Evolutionary conservation across 2,329 filamentous ascomycete species (phyloP).

Genomic region (Stagonosporopsis cucurbitacearum): DNA sequence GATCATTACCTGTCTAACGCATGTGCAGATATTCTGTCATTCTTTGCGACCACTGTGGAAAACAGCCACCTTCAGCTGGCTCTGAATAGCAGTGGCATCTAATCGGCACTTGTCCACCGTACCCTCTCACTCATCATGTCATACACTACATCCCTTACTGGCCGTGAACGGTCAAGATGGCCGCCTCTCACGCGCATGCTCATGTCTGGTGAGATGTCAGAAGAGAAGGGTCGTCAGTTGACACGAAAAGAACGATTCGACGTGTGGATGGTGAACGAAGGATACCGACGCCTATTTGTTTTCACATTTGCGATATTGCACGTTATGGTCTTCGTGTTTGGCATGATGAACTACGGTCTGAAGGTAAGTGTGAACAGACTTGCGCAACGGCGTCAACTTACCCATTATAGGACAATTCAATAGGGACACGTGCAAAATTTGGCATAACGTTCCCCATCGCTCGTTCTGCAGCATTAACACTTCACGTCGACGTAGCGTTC

Average conservation of each 20-base stretch:
- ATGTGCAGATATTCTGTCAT: constrained; percentile 39
- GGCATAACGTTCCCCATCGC: constrained; percentile 80
- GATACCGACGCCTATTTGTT: constrained; percentile 82
- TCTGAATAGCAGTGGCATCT: constrained; percentile 45
- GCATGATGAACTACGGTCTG: constrained; percentile 78
- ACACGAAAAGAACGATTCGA: constrained; percentile 76
- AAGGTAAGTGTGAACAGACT: constrained; percentile 57
- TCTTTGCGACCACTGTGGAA: constrained; percentile 35
- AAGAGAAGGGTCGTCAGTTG: constrained; percentile 72
- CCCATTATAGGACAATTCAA: constrained; percentile 64
- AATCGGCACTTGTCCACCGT: constrained; percentile 27
- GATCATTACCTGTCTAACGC: constrained; percentile 26
- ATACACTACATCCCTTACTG: constrained; percentile 44
- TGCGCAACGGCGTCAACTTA: constrained; percentile 10
- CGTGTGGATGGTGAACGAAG: constrained; percentile 89
- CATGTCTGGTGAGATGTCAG: constrained; percentile 81
- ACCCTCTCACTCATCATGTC: constrained; percentile 35
- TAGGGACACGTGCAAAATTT: constrained; percentile 69
- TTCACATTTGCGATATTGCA: constrained; percentile 76
- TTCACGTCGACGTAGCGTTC: constrained; percentile 82
- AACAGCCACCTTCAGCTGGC: constrained; percentile 48
- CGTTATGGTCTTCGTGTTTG: constrained; percentile 78
- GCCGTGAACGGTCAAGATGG: constrained; percentile 76
- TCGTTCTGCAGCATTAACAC: constrained; percentile 73
- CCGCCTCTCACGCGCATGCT: constrained; percentile 83